Evolutionary conservation across 2,329 filamentous ascomycete genomes (phyloP), one percentile per base, ranked within the genome.

Genomic region (Fusarium foetens): DNA sequence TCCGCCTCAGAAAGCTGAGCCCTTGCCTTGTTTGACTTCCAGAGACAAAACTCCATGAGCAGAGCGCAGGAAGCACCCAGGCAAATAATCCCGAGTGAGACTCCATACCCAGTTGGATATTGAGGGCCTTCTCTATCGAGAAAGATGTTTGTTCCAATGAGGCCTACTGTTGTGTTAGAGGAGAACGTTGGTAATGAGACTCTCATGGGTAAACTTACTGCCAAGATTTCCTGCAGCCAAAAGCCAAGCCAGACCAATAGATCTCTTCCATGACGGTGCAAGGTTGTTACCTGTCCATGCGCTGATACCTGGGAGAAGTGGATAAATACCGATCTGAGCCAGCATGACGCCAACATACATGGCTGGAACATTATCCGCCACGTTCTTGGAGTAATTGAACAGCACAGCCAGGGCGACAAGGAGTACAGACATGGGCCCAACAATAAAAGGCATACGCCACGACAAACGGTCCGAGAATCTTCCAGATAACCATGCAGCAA

Each of bases 111-210:
- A 0, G 81, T 79, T 2, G 73, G 76, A 67, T 83, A 84, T 19
- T 52, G 66, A 3, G 83, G 82, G 3, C 72, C 78, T 54, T 82
- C 75, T n/a, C 64, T 75, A 12, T 76, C 73, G 11, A 82, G 67
- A 63, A 82, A 84, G 58, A 84, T 80, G 66, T 83, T 83, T 21
- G 76, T 78, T 45, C 80, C 80, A n/a, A 83, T 72, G 31, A 81
- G 55, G 33, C 67, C 70, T 72, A 19, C 14, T 7, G 0, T 6
- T 10, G 6, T 48, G 51, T 58, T 21, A 62, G 17, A 17, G 3
- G 1, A 0, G 17, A 31, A 33, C 6, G 14, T 21, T 48, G 11
- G 10, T 3, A 10, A 31, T 39, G 16, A 35, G 13, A 12, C 2
- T 33, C 3, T 5, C 9, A n/a, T n/a, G 14, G 16, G 13, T 14